These are phyloP conservation scores for Thalassiosira allenii DNA, from an alignment of 352 stramenopile species.

Conservation along the genomic window DNA sequence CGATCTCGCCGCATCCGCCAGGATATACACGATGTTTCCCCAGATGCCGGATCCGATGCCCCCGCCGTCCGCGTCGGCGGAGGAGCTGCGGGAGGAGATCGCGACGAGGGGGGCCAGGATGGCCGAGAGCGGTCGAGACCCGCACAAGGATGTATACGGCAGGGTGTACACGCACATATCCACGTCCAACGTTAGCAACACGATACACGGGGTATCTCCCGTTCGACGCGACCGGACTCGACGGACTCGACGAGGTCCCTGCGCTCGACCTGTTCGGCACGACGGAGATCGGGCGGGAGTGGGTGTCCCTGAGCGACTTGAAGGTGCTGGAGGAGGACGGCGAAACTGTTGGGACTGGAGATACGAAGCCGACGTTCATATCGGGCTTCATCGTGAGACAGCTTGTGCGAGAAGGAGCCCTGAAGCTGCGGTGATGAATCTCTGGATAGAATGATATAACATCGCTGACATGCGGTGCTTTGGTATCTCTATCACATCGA, in stretches of 20 bases:
- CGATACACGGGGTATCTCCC: slow-evolving; percentile 62
- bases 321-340: slow-evolving; percentile 25
- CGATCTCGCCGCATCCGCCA: slow-evolving; percentile 15
- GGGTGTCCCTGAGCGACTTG: slow-evolving; percentile 48
- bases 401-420: slow-evolving; percentile 59
- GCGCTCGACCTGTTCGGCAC: slow-evolving; percentile 60
- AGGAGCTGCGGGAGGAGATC: slow-evolving; percentile 53
- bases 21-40: slow-evolving; percentile 64
- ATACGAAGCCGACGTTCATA: slow-evolving; percentile 62
- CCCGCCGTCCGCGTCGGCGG: slow-evolving; percentile 28
- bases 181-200: slow-evolving; percentile 65
- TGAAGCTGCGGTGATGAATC: no score
- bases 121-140: slow-evolving; percentile 49
- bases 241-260: slow-evolving; percentile 30
- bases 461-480: no score
- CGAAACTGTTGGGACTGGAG: slow-evolving; percentile 27
- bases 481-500: no score
- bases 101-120: slow-evolving; percentile 38
- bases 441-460: no score
- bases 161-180: slow-evolving; percentile 63
- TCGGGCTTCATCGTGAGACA: slow-evolving; percentile 60
- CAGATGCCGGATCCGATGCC: slow-evolving; percentile 64
- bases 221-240: slow-evolving; percentile 42
- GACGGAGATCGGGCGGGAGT: slow-evolving; percentile 38
- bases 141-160: slow-evolving; percentile 49